Evolutionary conservation across 306 rosid genomes (phyloP).

Genomic region (Castanea crenata): DNA sequence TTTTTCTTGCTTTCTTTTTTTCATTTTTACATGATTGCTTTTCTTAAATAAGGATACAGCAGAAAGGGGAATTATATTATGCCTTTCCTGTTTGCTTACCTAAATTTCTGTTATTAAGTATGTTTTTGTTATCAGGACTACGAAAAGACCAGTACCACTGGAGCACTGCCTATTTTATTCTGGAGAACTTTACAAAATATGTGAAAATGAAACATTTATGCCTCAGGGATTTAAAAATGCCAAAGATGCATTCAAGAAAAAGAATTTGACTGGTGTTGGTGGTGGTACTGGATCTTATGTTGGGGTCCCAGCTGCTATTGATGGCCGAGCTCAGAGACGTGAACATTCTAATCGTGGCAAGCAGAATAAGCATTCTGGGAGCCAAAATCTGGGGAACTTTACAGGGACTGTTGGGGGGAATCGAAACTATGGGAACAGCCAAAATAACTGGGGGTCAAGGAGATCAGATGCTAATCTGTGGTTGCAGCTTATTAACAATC

Average conservation of each 20-base stretch:
- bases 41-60: no score
- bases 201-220: constrained; percentile 81
- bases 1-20: no score
- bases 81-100: constrained; percentile 6
- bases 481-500: no score
- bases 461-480: no score
- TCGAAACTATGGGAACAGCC: constrained; percentile 61
- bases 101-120: constrained; percentile 24
- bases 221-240: constrained; percentile 77
- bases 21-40: no score
- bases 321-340: constrained; percentile 52
- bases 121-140: no score
- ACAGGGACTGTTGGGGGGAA: constrained; percentile 56
- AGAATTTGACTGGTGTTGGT: constrained; percentile 30
- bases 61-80: constrained; percentile 7
- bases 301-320: constrained; percentile 55
- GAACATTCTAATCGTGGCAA: constrained; percentile 52
- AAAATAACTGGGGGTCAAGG: constrained; percentile 69
- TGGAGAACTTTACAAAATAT: constrained; percentile 85
- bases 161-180: constrained; percentile 96
- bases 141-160: constrained; percentile 95
- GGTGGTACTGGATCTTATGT: constrained; percentile 52
- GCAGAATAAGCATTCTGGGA: constrained; percentile 58
- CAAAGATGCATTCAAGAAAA: constrained; percentile 75
- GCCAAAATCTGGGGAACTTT: constrained; percentile 37